phyloP scores from a whole-genome alignment of 176 grass and related monocot genomes.

The Musa itinerans region DNA sequence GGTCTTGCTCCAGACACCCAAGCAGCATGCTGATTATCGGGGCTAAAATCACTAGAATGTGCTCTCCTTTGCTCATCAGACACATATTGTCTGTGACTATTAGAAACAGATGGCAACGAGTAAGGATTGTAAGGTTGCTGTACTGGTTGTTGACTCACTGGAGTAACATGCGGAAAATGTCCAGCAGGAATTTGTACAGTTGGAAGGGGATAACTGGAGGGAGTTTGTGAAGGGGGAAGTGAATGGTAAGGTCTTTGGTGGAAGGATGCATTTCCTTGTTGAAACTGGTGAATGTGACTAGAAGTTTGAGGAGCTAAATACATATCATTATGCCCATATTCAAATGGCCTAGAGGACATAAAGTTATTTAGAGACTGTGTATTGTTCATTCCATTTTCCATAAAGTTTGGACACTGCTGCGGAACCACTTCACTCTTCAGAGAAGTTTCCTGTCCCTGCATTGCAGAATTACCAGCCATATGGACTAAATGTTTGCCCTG shows the following conservation, averaged over 20 bases:
- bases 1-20: slow-evolving; percentile 49
- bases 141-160: slow-evolving; percentile 48
- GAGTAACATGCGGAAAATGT: slow-evolving; percentile 43
- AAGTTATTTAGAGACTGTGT: slow-evolving; percentile 44
- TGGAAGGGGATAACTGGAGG: slow-evolving; percentile 31
- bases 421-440: slow-evolving; percentile 12
- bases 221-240: slow-evolving; percentile 45
- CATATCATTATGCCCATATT: slow-evolving; percentile 55
- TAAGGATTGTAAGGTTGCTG: slow-evolving; percentile 47
- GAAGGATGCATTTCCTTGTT: slow-evolving; percentile 37
- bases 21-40: slow-evolving; percentile 54
- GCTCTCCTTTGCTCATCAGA: slow-evolving; percentile 60
- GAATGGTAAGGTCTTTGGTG: slow-evolving; percentile 59
- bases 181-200: slow-evolving; percentile 6
- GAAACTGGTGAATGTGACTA: slow-evolving; percentile 63
- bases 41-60: slow-evolving; percentile 52
- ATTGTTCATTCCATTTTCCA: slow-evolving; percentile 40
- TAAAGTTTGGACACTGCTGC: slow-evolving; percentile 26
- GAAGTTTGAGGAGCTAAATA: slow-evolving; percentile 46
- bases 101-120: slow-evolving; percentile 46
- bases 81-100: slow-evolving; percentile 45
- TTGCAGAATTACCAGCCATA: slow-evolving; percentile 37
- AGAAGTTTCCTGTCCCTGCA: slow-evolving; percentile 39
- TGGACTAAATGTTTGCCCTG: slow-evolving; percentile 55
- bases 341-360: slow-evolving; percentile 36